These are phyloP conservation scores for Aspergillus ibericus DNA, from an alignment of 2,329 filamentous ascomycete species.

Conservation along the genomic window DNA sequence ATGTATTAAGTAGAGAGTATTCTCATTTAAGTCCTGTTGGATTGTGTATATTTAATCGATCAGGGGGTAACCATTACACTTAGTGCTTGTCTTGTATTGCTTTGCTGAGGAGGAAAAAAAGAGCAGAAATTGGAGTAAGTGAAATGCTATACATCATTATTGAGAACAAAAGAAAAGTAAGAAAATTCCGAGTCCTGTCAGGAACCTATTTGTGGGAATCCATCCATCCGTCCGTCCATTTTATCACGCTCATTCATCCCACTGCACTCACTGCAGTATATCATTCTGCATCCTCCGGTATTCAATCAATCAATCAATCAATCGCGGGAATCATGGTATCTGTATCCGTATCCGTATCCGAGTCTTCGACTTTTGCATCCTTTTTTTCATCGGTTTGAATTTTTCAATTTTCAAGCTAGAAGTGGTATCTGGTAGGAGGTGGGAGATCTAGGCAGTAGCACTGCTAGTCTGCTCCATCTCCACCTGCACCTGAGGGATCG, in stretches of 20 bases:
- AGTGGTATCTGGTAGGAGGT: not conserved
- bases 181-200: not conserved
- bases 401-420: conserved; percentile 6
- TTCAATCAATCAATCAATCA: not conserved
- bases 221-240: not conserved
- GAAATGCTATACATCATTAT: conserved; percentile 2
- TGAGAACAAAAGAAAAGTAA: not conserved
- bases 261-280: not conserved
- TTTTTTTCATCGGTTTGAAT: conserved; percentile 11
- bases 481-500: conserved; percentile 60
- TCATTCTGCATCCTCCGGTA: not conserved
- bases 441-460: conserved; percentile 18
- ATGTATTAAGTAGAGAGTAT: too few species aligned
- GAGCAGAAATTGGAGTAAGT: not conserved
- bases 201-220: not conserved
- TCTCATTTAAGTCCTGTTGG: not conserved
- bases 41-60: not conserved
- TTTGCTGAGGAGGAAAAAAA: not conserved
- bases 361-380: not conserved
- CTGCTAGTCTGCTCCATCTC: conserved; percentile 44
- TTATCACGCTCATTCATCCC: not conserved
- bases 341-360: not conserved
- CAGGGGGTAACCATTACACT: too few species aligned
- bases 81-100: not conserved
- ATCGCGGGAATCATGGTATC: not conserved